These are phyloP conservation scores for Claviceps quebecensis DNA, from an alignment of 2,329 filamentous ascomycete species.

Conservation along the genomic window DNA sequence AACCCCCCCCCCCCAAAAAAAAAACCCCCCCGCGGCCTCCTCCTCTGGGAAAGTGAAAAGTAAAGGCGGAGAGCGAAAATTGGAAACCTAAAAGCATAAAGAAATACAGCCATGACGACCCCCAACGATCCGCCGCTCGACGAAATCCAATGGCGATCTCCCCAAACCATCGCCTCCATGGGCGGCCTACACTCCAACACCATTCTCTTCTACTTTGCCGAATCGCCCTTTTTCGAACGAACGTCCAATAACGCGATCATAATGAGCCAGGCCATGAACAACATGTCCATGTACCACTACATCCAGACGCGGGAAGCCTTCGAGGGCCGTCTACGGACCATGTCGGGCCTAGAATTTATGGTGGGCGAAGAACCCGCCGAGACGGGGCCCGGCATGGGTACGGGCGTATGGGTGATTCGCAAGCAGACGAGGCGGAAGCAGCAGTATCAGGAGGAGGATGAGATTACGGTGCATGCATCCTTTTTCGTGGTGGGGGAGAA, in stretches of 20 bases:
- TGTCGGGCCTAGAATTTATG: constrained; percentile 53
- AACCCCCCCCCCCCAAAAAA: no score
- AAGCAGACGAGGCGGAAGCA: constrained; percentile 51
- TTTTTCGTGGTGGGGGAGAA: constrained; percentile 55
- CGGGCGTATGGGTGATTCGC: constrained; percentile 55
- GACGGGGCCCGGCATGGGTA: constrained; percentile 48
- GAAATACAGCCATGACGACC: constrained; percentile 23
- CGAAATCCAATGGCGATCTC: constrained; percentile 53
- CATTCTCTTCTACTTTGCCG: constrained; percentile 53
- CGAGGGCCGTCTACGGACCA: constrained; percentile 46
- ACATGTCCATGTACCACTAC: constrained; percentile 41
- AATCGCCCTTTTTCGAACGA: constrained; percentile 53
- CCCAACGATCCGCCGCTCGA: constrained; percentile 42
- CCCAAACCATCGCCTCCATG: constrained; percentile 33
- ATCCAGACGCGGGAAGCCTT: constrained; percentile 49
- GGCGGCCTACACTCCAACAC: constrained; percentile 50
- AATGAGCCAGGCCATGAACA: constrained; percentile 47
- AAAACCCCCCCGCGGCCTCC: no score
- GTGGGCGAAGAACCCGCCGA: constrained; percentile 52
- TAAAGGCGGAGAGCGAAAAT: no score
- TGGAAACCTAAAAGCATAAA: no score
- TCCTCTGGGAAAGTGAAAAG: no score
- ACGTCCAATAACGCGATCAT: constrained; percentile 55
- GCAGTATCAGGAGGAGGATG: constrained; percentile 38
- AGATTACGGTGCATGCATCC: constrained; percentile 42